phyloP scores from a whole-genome alignment of 495 filamentous ascomycete genomes.

The Penicillium goetzii region DNA sequence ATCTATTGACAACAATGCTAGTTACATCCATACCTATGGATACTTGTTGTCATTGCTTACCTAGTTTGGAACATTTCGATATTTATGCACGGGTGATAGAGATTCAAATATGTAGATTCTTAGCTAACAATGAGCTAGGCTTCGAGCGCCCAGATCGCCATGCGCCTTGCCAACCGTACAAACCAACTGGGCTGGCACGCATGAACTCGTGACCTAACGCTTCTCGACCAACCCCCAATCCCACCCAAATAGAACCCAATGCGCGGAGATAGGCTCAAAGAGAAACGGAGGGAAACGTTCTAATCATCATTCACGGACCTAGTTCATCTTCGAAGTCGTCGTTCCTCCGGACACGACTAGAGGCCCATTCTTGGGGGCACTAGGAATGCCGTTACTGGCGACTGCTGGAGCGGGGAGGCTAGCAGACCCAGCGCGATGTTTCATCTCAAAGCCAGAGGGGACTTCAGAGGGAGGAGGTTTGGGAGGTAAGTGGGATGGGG shows the following conservation, averaged over 20 bases:
- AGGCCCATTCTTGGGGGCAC: constrained; percentile 41
- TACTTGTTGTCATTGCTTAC: not conserved
- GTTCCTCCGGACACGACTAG: constrained; percentile 49
- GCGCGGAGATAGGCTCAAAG: not conserved
- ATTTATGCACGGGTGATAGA: not conserved
- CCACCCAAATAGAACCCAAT: constrained; percentile 5
- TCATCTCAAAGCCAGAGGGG: constrained; percentile 48
- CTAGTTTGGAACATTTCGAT: not conserved
- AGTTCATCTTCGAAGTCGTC: constrained; percentile 32
- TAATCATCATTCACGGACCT: not conserved
- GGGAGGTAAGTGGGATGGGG: constrained; percentile 56
- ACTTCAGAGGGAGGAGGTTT: constrained; percentile 60
- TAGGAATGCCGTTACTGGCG: constrained; percentile 26
- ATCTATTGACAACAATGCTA: not conserved
- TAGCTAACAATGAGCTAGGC: constrained; percentile 17
- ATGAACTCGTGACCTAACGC: constrained; percentile 4
- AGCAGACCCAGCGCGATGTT: constrained; percentile 31
- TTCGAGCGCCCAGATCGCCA: constrained; percentile 14
- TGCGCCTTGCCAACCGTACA: constrained; percentile 27
- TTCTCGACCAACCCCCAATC: not conserved
- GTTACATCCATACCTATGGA: not conserved
- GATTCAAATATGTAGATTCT: constrained; percentile 13
- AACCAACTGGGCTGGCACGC: constrained; percentile 16
- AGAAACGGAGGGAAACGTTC: not conserved
- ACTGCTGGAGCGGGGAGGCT: constrained; percentile 31